Evolutionary conservation across 768 basidiomycete genomes (phyloP), one percentile per base, ranked within the genome.

Genomic region (Auricularia auricula-judae): DNA sequence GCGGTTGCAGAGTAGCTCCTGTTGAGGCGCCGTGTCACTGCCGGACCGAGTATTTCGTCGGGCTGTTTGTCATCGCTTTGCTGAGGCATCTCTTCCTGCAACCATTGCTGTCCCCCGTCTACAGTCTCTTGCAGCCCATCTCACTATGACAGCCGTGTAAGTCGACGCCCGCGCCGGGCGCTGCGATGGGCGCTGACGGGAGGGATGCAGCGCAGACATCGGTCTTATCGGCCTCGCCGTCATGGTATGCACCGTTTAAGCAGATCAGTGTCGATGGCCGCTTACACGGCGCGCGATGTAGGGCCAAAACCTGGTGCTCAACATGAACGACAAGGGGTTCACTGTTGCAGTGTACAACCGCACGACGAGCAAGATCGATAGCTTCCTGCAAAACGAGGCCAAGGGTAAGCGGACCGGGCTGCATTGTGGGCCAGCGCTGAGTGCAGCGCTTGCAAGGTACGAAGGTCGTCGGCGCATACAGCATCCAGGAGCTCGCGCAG

Each of bases 271-370:
- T 62, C 36, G 61, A 62, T 29, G 33, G 63, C 59, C 18, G 36
- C 43, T 56, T 71, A 69, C 68, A 65, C 68, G 65, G 68, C 62
- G 53, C 64, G 69, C 66, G 63, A 59, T 63, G 60, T 71, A 94
- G 93, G 94, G 93, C 72, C 94, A 96, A 86, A 97, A 96, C 76
- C 76, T 97, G 74, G 95, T 97, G 76, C 81, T 98, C 71, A 97
- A 98, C 82, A 98, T 97, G 92, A 97, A 97, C 76, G 97, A 99
- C 83, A 99, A 99, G 79, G 97, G 97, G 62, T 99, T 94, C 81
- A 93, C 80, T 68, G 97, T 99, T 71, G 88, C 93, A 69, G 93
- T 92, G 12, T 99, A 90, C 80, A 99, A 99, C 84, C 89, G 97
- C 71, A 98, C 97, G 53, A 89, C 87, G 67, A 87, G 85, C 79